Conservation (phyloP, 768 basidiomycete genomes). For the Suillus subaureus region DNA sequence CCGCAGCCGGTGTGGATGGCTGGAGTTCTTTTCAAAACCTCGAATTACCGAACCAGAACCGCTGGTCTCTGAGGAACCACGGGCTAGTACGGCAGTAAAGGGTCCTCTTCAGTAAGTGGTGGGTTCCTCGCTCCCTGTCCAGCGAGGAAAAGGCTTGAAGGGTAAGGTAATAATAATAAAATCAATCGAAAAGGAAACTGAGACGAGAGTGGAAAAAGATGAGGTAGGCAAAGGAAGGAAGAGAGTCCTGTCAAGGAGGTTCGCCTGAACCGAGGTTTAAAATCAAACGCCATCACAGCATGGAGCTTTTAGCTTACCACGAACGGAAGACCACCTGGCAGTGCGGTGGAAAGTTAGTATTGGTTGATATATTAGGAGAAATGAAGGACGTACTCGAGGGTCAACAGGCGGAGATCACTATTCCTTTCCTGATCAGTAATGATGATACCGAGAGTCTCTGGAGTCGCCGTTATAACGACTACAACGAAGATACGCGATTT, state of each 20-base stretch:
- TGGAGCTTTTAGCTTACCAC: slow-evolving; percentile 52
- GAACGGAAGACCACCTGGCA: slow-evolving; percentile 74
- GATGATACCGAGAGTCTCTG: slow-evolving; percentile 46
- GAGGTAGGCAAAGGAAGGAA: slow-evolving; percentile 1
- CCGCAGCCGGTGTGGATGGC: slow-evolving; percentile 20
- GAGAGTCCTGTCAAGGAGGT: slow-evolving; percentile 68
- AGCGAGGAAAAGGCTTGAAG: slow-evolving; percentile 67
- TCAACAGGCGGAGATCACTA: slow-evolving; percentile 80
- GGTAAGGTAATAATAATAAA: slow-evolving; percentile 29
- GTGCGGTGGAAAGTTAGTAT: slow-evolving; percentile 19
- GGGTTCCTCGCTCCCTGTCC: slow-evolving; percentile 68
- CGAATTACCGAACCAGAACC: slow-evolving; percentile 73
- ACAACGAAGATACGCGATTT: slow-evolving; percentile 18
- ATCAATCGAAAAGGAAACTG: slow-evolving; percentile 12
- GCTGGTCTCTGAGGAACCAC: slow-evolving; percentile 70
- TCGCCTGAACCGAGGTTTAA: slow-evolving; percentile 53
- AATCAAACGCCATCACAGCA: slow-evolving; percentile 11
- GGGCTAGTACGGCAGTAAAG: slow-evolving; percentile 56
- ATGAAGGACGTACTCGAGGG: slow-evolving; percentile 62
- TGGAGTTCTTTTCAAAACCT: slow-evolving; percentile 38
- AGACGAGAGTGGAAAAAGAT: slow-evolving; percentile 15
- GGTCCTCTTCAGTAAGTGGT: slow-evolving; percentile 56
- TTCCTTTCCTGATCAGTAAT: slow-evolving; percentile 81
- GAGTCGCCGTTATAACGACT: slow-evolving; percentile 39
- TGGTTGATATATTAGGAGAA: slow-evolving; percentile 15